These are phyloP conservation scores for Trametes polyzona DNA, from an alignment of 1,284 basidiomycete genomes.

Conservation along the genomic window DNA sequence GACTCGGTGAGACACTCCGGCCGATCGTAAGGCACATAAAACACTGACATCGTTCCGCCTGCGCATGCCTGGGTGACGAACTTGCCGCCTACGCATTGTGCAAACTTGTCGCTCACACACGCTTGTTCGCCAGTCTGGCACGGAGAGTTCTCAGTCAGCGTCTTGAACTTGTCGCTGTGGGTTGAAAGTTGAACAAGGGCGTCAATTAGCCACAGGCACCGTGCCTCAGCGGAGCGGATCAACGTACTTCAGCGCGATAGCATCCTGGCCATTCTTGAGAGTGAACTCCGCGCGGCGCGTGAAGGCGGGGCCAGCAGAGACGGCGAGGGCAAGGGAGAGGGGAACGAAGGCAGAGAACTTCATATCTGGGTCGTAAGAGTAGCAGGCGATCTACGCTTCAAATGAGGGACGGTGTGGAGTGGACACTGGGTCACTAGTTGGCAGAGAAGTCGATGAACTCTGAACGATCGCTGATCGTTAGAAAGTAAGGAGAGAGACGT, in stretches of 20 bases:
- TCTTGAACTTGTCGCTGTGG: constrained; percentile 53
- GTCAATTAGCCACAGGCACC: constrained; percentile 6
- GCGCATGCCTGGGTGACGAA: constrained; percentile 49
- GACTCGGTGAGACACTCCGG: neutral
- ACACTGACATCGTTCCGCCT: constrained; percentile 31
- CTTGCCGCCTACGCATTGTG: constrained; percentile 48
- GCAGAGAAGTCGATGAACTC: constrained; percentile 22
- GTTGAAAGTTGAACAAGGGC: constrained; percentile 3
- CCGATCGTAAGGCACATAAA: neutral
- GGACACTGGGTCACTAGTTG: constrained; percentile 29
- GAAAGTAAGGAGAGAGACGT: constrained; percentile 6
- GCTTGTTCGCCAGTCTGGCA: constrained; percentile 48
- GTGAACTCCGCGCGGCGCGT: constrained; percentile 41
- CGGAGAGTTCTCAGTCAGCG: constrained; percentile 41
- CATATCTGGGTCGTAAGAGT: constrained; percentile 30
- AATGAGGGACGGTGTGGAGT: constrained; percentile 13
- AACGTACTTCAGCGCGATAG: constrained; percentile 56
- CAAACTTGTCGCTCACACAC: constrained; percentile 38
- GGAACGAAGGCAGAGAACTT: constrained; percentile 30
- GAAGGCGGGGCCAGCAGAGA: constrained; percentile 42
- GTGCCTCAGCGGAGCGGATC: neutral
- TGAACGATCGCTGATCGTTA: constrained; percentile 33
- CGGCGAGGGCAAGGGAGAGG: constrained; percentile 40
- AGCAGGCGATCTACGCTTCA: constrained; percentile 23
- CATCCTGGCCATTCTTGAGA: constrained; percentile 56